Conservation (phyloP, 2,329 filamentous ascomycete genomes). For the Botrytis squamosa region DNA sequence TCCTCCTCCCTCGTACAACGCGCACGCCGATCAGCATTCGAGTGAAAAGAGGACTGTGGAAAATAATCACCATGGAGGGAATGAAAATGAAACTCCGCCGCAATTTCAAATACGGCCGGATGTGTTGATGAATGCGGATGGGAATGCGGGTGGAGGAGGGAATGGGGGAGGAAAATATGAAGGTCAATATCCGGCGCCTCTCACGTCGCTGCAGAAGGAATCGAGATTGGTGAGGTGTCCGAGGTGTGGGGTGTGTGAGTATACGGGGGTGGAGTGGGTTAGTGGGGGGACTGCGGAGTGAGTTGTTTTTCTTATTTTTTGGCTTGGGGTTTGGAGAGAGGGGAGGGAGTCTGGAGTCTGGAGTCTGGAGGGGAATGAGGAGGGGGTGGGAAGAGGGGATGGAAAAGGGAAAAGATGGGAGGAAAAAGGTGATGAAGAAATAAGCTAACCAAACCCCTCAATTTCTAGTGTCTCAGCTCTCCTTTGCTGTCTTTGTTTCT, state of each 20-base stretch:
- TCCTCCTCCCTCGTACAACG: not conserved
- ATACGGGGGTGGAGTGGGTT: not conserved
- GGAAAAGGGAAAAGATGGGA: no score
- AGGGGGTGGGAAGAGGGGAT: not conserved
- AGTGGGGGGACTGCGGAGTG: not conserved
- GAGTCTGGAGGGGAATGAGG: not conserved
- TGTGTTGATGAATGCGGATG: not conserved
- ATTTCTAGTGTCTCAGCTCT: not conserved
- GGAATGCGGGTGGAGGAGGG: no score
- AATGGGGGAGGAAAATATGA: not conserved
- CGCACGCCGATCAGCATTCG: not conserved
- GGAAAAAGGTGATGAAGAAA: not conserved
- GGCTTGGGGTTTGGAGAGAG: no score
- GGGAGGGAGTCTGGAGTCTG: not conserved
- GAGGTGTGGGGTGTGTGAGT: not conserved
- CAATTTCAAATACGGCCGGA: not conserved
- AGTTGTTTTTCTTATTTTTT: not conserved
- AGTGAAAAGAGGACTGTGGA: not conserved
- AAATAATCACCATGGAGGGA: not conserved
- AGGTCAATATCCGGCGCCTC: not conserved
- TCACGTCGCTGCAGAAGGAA: not conserved
- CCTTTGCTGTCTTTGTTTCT: not conserved
- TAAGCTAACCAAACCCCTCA: not conserved
- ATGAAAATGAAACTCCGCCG: not conserved
- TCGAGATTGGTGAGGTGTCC: conserved; percentile 3